These are phyloP conservation scores for Acacia melanoxylon DNA, from an alignment of 306 rosid species.

Conservation along the genomic window DNA sequence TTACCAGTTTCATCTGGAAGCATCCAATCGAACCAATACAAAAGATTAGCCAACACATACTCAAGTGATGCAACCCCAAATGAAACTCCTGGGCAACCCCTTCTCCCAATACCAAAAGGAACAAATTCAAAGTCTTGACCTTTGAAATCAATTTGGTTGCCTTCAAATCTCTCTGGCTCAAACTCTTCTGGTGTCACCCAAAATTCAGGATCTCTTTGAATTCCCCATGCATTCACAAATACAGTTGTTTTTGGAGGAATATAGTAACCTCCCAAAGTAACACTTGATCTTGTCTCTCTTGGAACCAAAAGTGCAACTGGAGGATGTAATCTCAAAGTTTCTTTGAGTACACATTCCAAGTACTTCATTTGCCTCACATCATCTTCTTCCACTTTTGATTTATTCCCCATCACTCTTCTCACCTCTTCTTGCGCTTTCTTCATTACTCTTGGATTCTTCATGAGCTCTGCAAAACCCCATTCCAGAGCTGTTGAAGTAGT, in stretches of 20 bases:
- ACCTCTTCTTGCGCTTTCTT: constrained; percentile 50
- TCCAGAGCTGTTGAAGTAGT: constrained; percentile 1
- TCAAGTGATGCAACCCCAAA: background rate
- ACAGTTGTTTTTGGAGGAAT: constrained; percentile 29
- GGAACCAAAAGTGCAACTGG: constrained; percentile 34
- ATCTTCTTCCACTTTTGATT: constrained; percentile 21
- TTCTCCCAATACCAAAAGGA: background rate
- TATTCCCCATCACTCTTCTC: constrained; percentile 41
- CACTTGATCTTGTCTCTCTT: constrained; percentile 16
- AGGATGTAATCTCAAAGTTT: constrained; percentile 46
- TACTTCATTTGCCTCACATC: constrained; percentile 42
- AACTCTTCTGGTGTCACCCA: background rate
- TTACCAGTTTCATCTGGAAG: background rate
- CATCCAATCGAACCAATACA: constrained; percentile 14
- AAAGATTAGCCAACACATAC: constrained; percentile 29
- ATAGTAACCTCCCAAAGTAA: constrained; percentile 25
- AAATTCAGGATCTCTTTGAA: constrained; percentile 13
- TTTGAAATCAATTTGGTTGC: background rate
- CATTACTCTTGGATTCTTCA: constrained; percentile 36
- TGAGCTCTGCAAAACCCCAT: constrained; percentile 35
- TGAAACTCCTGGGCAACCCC: constrained; percentile 10
- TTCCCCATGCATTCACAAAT: constrained; percentile 33
- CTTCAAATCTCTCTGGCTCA: background rate
- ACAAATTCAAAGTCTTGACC: background rate
- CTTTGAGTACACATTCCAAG: constrained; percentile 42